Base-by-base conservation (phyloP, 2,329 filamentous ascomycete species). In the Raffaelea ambrosiae region DNA sequence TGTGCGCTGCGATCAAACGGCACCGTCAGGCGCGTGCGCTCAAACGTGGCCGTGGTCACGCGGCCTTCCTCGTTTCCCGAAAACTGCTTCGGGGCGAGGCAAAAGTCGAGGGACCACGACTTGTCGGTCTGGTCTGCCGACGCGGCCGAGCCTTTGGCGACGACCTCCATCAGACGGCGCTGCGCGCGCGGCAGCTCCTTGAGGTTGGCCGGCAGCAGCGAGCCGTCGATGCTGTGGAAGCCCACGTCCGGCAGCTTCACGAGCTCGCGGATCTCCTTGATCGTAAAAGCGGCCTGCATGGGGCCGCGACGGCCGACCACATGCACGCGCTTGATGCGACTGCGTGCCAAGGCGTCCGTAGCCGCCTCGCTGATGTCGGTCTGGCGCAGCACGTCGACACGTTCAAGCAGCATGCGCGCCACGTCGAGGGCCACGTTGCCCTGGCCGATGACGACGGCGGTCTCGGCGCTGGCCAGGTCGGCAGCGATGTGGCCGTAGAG, bases 401-500 rank as follows among this genome's bases (percentile, higher is more conserved):
- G 79, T 46, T 84, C 82, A 14, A 98, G 72, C 5, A 98, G 70
- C 58, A 95, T 91, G 22, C 94, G 79, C 1, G 91, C 89, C 16
- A 98, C 87, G 63, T 98, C 93, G 43, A 98, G 71, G 1, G 93
- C 93, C 9, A 98, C 93, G 65, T 98, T 98, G 16, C 93, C 93
- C 60, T 98, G 91, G 2, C 93, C 93, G 54, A 98, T 82, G 43
- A 98, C 76, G 29, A 96, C 80, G 2, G 88, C 93, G 52, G 90
- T 83, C 44, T 95, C 88, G 1, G 85, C 86, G 10, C 73, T 71
- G 1, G 80, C 77, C 22, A 97, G 73, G 59, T 88, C 78, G 0
- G 89, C 86, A n/a, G 76, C 70, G 11, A 55, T 39, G 18, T 20
- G 7, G n/a, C 11, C 14, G 33, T 21, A 16, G 18, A 46, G 16